phyloP scores from a whole-genome alignment of 352 stramenopile species.

The Phytopythium vexans region DNA sequence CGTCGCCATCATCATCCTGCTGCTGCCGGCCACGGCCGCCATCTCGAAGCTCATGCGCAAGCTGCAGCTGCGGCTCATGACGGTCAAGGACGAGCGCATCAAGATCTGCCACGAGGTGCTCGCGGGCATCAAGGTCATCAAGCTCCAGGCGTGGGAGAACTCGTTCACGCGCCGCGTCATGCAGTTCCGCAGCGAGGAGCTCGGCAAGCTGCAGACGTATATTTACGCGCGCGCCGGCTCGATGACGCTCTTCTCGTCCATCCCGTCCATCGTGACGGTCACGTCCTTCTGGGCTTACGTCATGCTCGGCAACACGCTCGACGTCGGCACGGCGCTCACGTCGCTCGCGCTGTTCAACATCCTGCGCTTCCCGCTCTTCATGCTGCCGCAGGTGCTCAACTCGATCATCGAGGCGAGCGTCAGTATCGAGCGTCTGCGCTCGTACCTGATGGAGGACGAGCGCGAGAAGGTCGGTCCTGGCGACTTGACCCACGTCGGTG shows the following conservation, averaged over 20 bases:
- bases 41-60: conserved; percentile 88
- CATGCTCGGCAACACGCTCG: conserved; percentile 51
- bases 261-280: conserved; percentile 47
- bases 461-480: conserved; percentile 69
- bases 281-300: conserved; percentile 53
- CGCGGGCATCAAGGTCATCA: conserved; percentile 54
- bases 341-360: conserved; percentile 76
- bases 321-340: conserved; percentile 48
- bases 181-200: conserved; percentile 66
- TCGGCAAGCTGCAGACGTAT: conserved; percentile 72
- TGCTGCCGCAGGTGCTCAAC: conserved; percentile 95
- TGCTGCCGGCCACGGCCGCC: conserved; percentile 89
- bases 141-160: conserved; percentile 52
- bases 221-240: conserved; percentile 30
- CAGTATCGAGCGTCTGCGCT: conserved; percentile 56
- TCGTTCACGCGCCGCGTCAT: conserved; percentile 56
- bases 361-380: conserved; percentile 95
- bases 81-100: conserved; percentile 92
- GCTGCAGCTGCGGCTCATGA: conserved; percentile 89
- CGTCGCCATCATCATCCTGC: conserved; percentile 91
- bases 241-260: conserved; percentile 52
- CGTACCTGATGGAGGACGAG: conserved; percentile 71
- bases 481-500: conserved; percentile 65
- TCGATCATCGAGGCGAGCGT: conserved; percentile 88
- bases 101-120: conserved; percentile 88